A percentile compares a stretch with the other conserved stretches of the same genome.
These are phyloP conservation scores for Tetrapisispora taiwanensis DNA, from an alignment of 805 yeast genomes.

Conservation along the genomic window DNA sequence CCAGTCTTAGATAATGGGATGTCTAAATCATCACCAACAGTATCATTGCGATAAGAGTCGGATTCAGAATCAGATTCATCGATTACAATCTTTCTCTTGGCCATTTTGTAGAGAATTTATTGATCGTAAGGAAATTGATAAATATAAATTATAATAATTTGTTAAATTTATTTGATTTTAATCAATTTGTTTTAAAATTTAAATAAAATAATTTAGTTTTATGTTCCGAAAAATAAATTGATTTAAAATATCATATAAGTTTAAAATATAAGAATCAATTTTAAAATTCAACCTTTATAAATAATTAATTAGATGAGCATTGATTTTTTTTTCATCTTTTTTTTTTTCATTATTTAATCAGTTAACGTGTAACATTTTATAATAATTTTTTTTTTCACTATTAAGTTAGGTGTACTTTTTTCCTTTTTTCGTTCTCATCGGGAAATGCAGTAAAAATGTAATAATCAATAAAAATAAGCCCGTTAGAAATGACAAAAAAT, in stretches of 20 bases:
- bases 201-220: too few species aligned
- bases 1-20: conserved; percentile 1
- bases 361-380: too few species aligned
- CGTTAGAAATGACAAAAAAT: too few species aligned
- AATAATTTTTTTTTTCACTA: too few species aligned
- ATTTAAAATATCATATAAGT: too few species aligned
- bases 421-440: background rate
- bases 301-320: background rate
- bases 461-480: too few species aligned
- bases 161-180: background rate
- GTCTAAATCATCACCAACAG: conserved; percentile 1
- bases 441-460: background rate
- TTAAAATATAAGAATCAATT: too few species aligned
- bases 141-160: too few species aligned
- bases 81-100: background rate
- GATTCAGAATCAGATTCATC: background rate
- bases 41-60: background rate
- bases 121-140: background rate
- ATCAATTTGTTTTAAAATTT: too few species aligned
- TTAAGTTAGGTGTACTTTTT: too few species aligned
- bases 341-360: background rate
- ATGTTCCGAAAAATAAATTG: too few species aligned
- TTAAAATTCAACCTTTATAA: too few species aligned
- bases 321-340: background rate
- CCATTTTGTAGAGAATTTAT: background rate